Evolutionary conservation across 1,284 basidiomycete species (phyloP).

Genomic region (Apiotrichum mycotoxinovorans): DNA sequence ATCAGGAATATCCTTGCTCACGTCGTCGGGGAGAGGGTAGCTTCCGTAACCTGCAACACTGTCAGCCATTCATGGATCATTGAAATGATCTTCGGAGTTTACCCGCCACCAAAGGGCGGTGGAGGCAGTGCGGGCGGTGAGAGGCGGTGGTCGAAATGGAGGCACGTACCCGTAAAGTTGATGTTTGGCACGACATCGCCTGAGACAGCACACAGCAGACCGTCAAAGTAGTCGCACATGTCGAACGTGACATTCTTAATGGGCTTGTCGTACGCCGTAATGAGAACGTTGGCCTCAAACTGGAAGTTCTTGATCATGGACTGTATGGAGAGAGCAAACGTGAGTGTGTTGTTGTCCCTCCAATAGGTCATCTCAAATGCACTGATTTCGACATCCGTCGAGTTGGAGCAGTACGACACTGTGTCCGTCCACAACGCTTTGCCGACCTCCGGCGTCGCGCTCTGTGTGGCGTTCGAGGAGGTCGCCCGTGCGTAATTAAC

Average conservation of each 20-base stretch:
- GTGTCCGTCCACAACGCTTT: conserved; percentile 61
- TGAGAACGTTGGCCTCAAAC: conserved; percentile 70
- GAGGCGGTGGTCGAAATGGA: too few species aligned
- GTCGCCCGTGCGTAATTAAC: not conserved
- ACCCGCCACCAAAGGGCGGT: not conserved
- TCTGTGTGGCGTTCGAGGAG: not conserved
- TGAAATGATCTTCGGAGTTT: too few species aligned
- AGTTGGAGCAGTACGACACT: conserved; percentile 80
- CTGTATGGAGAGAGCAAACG: conserved; percentile 41
- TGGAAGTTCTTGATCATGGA: conserved; percentile 62
- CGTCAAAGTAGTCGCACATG: conserved; percentile 67
- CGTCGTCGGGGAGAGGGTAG: conserved; percentile 62
- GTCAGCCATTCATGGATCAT: too few species aligned
- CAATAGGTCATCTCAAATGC: conserved; percentile 62
- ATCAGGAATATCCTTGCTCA: conserved; percentile 60
- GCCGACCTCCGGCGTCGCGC: conserved; percentile 7
- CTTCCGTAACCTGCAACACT: conserved; percentile 59
- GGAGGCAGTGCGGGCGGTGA: not conserved
- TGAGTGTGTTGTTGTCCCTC: conserved; percentile 26
- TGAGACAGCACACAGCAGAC: conserved; percentile 76
- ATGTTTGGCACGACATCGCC: conserved; percentile 57
- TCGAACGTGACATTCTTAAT: conserved; percentile 69
- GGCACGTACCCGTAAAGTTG: conserved; percentile 68
- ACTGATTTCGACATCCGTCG: conserved; percentile 72
- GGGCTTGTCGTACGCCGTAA: conserved; percentile 76